Base-by-base conservation (phyloP, 2,329 filamentous ascomycete genomes). In the Plenodomus tracheiphilus region DNA sequence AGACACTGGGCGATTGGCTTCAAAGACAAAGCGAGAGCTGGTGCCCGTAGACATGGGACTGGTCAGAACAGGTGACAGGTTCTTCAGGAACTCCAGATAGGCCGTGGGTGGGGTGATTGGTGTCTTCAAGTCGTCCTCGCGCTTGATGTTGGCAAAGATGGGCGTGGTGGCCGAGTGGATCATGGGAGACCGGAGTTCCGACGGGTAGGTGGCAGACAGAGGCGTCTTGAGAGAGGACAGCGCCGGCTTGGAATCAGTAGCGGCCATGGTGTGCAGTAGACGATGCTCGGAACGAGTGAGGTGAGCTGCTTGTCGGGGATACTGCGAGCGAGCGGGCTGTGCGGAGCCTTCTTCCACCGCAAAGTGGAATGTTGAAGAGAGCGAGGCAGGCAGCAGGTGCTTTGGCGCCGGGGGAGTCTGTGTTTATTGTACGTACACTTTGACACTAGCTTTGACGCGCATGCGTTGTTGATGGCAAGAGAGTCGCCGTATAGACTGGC, bases 81-180 rank as follows among this genome's bases (percentile, higher is more conserved):
- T 85, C 75, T 91, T 93, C 55, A 97, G 85, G 69, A 97, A 97
- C 67, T 97, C 91, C 59, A 90, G 87, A 70, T 97, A 97, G 49
- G 93, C 92, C 18, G 83, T 80, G 2, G 93, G 93, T 43, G 93
- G 93, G 43, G 89, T 95, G 71, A 97, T 96, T 41, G 92, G 92
- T 4, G 92, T 97, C 75, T 85, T 87, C 49, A 85, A 74, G 38
- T 79, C 53, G 50, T 85, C 82, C 60, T 88, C 82, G 46, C 77
- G 76, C 73, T 92, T 93, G 78, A 92, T 83, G 61, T 53, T 63
- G 51, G 64, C 60, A 17, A 83, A 78, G 39, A 79, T 79, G 42
- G 76, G 77, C 32, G 68, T 70, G n/a, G 65, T 60, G 34, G 67
- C 65, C 17, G 68, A 71, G 47, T 65, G 58, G 41, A 85, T 85